Conservation (phyloP, 768 basidiomycete genomes). For the Leucosporidium scottii region DNA sequence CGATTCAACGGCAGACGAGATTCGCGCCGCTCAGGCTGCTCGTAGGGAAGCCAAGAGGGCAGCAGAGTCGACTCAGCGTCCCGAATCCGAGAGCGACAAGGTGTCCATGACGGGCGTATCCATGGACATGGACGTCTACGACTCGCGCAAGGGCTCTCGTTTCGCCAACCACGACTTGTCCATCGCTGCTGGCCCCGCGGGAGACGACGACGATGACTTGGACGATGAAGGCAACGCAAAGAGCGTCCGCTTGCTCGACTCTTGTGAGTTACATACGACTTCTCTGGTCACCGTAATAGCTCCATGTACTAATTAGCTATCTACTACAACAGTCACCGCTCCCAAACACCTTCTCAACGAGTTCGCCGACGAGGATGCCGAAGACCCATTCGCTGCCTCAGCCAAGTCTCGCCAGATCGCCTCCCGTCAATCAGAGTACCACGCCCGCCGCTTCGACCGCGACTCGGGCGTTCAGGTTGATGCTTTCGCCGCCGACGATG, state of each 20-base stretch:
- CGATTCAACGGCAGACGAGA: constrained; percentile 25
- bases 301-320: neutral
- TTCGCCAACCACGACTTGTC: constrained; percentile 21
- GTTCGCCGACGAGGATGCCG: constrained; percentile 88
- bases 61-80: constrained; percentile 4
- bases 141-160: constrained; percentile 1
- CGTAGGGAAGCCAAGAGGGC: constrained; percentile 38
- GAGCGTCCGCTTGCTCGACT: constrained; percentile 23
- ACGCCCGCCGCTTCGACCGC: constrained; percentile 80
- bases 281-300: neutral
- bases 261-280: constrained; percentile 10
- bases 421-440: constrained; percentile 87
- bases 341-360: constrained; percentile 91
- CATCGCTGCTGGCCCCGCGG: constrained; percentile 19
- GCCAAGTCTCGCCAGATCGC: constrained; percentile 90
- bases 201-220: constrained; percentile 14
- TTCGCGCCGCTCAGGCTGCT: constrained; percentile 19
- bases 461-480: constrained; percentile 55
- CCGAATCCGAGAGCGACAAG: constrained; percentile 9
- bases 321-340: constrained; percentile 50
- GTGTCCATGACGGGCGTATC: neutral
- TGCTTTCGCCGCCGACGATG: constrained; percentile 47
- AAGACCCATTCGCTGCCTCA: constrained; percentile 66
- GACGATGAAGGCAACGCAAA: constrained; percentile 21
- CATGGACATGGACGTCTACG: constrained; percentile 23